These are phyloP conservation scores for Populus ilicifolia DNA, from an alignment of 345 rosid genomes.

Conservation along the genomic window DNA sequence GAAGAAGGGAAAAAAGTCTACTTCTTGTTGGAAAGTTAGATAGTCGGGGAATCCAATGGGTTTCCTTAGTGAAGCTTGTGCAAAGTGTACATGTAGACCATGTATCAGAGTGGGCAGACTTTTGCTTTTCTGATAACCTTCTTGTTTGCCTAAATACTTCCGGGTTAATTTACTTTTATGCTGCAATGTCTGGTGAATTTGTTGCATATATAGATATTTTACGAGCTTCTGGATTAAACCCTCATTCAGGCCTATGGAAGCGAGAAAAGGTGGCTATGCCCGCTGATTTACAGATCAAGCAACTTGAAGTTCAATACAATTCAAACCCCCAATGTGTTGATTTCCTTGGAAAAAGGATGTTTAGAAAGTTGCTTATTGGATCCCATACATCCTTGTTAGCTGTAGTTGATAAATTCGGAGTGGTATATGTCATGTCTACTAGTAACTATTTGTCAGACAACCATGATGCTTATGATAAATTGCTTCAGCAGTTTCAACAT, in stretches of 20 bases:
- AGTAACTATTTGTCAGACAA: conserved; percentile 47
- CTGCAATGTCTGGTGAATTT: conserved; percentile 59
- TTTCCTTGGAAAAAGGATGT: conserved; percentile 42
- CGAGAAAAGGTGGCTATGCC: conserved; percentile 23
- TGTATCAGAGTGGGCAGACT: conserved; percentile 68
- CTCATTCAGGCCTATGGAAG: conserved; percentile 29
- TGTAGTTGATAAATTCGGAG: conserved; percentile 72
- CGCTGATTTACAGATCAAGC: conserved; percentile 27
- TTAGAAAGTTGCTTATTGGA: conserved; percentile 67
- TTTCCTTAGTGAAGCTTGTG: conserved; percentile 60
- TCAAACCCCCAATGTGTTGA: conserved; percentile 23
- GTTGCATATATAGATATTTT: conserved; percentile 57
- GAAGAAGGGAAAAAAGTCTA: conserved; percentile 34
- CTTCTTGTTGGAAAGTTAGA: conserved; percentile 60
- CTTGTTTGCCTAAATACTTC: conserved; percentile 77
- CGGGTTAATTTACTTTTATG: conserved; percentile 63
- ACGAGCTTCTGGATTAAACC: conserved; percentile 43
- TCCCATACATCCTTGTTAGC: conserved; percentile 69
- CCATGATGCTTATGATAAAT: conserved; percentile 31
- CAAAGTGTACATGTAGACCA: conserved; percentile 37
- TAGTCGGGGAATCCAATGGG: conserved; percentile 73
- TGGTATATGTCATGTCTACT: conserved; percentile 52
- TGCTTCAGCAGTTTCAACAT: conserved; percentile 47
- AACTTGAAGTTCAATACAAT: conserved; percentile 28
- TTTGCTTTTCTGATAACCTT: conserved; percentile 68